Percentiles rank a stretch among this genome's conserved stretches.
Evolutionary conservation across 768 basidiomycete genomes (phyloP).

Genomic region (Mycena pura): DNA sequence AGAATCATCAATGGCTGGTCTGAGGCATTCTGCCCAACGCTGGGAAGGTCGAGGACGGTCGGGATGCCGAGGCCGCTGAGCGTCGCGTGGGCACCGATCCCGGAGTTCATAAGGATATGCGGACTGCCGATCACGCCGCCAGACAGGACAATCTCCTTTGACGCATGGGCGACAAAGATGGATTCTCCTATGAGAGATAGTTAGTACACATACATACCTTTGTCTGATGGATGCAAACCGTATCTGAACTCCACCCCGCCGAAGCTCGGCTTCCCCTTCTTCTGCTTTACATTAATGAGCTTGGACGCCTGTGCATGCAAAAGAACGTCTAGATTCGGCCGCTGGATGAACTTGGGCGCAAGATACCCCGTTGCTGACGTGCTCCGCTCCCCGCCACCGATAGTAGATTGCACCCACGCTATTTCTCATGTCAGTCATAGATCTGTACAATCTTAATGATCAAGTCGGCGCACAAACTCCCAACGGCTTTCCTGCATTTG

Average conservation of each 20-base stretch:
- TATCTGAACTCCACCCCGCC: conserved; percentile 26
- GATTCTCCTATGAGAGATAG: conserved; percentile 4
- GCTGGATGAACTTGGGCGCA: conserved; percentile 24
- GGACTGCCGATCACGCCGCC: conserved; percentile 36
- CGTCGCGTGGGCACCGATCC: conserved; percentile 1
- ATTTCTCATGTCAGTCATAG: not conserved
- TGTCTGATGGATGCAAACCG: conserved; percentile 2
- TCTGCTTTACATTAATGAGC: conserved; percentile 5
- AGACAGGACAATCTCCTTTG: conserved; percentile 40
- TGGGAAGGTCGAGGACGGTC: not conserved
- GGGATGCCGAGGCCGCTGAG: conserved; percentile 3
- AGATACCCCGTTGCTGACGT: conserved; percentile 39
- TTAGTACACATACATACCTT: not conserved
- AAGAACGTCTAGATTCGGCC: conserved; percentile 37
- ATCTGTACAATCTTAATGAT: not conserved
- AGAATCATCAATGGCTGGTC: not conserved
- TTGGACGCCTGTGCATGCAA: conserved; percentile 30
- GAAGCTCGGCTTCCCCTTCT: conserved; percentile 6
- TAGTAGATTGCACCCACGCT: conserved; percentile 36
- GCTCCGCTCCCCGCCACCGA: conserved; percentile 31
- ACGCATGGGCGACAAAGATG: conserved; percentile 25
- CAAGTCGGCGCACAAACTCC: conserved; percentile 29
- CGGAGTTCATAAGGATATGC: conserved; percentile 8
- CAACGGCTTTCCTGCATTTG: conserved; percentile 35
- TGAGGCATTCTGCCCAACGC: not conserved